Base-by-base conservation (phyloP, 1,284 basidiomycete species). In the Trichosporon inkin region DNA sequence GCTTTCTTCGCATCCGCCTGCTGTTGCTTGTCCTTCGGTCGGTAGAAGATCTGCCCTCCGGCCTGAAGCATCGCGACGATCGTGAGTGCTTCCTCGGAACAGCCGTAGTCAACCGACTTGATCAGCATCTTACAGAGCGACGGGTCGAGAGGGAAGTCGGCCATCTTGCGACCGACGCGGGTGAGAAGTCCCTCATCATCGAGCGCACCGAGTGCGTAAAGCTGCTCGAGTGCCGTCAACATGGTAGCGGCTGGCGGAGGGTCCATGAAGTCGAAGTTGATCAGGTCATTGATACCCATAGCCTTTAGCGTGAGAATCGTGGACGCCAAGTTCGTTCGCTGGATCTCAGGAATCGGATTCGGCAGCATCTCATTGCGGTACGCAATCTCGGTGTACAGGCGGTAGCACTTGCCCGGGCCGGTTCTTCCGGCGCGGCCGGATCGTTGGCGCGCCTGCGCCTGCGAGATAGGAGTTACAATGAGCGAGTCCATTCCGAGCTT, bases 251-350 rank as follows among this genome's bases (percentile, higher is more conserved):
- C 89, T 0, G 95, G 94, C 32, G 96, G 96, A 1, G 95, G 93
- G 76, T 99, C 96, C 95, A 99, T 98, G 74, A 98, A 99, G 77
- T 98, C 95, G 76, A 99, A 99, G 77, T 92, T 91, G 65, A 99
- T 86, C 19, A 99, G 81, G 75, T 99, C 94, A 72, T 99, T 99
- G 80, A 99, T 86, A 35, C 96, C 96, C 94, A 99, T 97, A 2
- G 96, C 94, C 76, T 99, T 99, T 63, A 99, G 83, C 79, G 93
- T 89, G 17, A 99, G 80, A 71, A 99, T 98, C 1, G 94, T 98
- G 54, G 88, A 84, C 4, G 94, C 85, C 66, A 99, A 79, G 77
- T 97, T 98, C 64, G 93, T 94, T 20, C 95, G 85, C 77, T 98
- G 95, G 67, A 99, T 98, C 76, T 99, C 95, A 3, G 95, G 95